Conservation (phyloP, 306 rosid species). For the Luffa aegyptiaca region DNA sequence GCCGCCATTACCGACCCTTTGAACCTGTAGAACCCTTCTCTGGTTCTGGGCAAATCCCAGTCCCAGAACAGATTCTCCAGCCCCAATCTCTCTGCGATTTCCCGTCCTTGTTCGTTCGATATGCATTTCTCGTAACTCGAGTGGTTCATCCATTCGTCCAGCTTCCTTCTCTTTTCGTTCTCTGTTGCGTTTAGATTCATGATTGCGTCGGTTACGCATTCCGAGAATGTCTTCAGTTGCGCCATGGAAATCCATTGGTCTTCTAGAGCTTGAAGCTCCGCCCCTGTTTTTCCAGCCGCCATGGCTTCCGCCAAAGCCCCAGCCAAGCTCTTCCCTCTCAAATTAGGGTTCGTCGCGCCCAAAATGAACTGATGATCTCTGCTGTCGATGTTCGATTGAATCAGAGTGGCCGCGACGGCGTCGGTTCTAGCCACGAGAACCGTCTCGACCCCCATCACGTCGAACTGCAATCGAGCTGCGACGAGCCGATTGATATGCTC, state of each 20-base stretch:
- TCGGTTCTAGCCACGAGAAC: constrained; percentile 85
- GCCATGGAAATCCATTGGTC: constrained; percentile 66
- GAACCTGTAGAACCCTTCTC: constrained; percentile 91
- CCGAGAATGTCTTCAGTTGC: constrained; percentile 60
- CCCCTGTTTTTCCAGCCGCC: constrained; percentile 63
- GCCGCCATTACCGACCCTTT: constrained; percentile 71
- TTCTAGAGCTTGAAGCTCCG: constrained; percentile 68
- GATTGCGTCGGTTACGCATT: constrained; percentile 61
- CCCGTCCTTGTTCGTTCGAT: constrained; percentile 61
- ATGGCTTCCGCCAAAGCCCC: constrained; percentile 45
- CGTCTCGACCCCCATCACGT: constrained; percentile 92
- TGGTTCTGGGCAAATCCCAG: constrained; percentile 88
- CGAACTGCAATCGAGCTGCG: constrained; percentile 87
- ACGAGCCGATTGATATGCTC: constrained; percentile 88
- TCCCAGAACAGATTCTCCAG: constrained; percentile 68
- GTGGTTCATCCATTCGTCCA: constrained; percentile 51
- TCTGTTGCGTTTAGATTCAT: constrained; percentile 33
- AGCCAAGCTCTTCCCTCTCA: constrained; percentile 48
- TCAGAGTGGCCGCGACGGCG: constrained; percentile 67
- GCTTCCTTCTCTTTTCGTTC: constrained; percentile 43
- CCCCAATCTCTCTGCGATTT: constrained; percentile 53
- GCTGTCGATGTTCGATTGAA: constrained; percentile 73
- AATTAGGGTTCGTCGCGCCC: constrained; percentile 60
- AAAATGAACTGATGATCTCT: constrained; percentile 84
- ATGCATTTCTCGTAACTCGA: constrained; percentile 47